Percentiles rank a stretch among this genome's conserved stretches.
These are phyloP conservation scores for Paspalum vaginatum DNA, from an alignment of 176 grass and related monocot species.

Conservation along the genomic window DNA sequence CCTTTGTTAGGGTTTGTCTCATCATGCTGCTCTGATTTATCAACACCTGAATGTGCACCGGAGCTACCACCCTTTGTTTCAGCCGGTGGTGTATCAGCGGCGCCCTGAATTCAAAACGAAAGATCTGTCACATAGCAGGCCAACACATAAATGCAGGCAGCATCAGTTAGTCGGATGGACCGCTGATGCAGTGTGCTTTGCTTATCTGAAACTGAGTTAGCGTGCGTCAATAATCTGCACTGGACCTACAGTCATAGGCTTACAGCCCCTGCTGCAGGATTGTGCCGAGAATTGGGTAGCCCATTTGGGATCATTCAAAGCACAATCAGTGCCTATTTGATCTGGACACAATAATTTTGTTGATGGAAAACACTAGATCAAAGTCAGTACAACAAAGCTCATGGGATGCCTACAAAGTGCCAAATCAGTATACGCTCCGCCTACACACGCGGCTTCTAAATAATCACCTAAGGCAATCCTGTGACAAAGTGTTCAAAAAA, in stretches of 20 bases:
- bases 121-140: background rate
- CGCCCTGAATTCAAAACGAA: constrained; percentile 45
- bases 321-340: background rate
- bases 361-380: background rate
- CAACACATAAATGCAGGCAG: background rate
- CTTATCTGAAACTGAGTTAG: constrained; percentile 6
- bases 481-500: no score
- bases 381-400: background rate
- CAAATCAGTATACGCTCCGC: background rate
- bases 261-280: background rate
- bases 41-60: constrained; percentile 12
- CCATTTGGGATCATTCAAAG: background rate
- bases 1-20: constrained; percentile 30
- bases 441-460: background rate
- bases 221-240: background rate
- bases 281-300: background rate
- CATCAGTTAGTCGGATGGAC: background rate
- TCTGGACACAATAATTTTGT: background rate
- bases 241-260: background rate
- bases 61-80: constrained; percentile 11
- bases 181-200: background rate
- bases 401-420: background rate
- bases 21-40: constrained; percentile 29
- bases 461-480: no score
- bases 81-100: background rate